Percentiles rank a stretch among this genome's conserved stretches.
phyloP scores from a whole-genome alignment of 148 eudicot species.

The Cornus controversa region DNA sequence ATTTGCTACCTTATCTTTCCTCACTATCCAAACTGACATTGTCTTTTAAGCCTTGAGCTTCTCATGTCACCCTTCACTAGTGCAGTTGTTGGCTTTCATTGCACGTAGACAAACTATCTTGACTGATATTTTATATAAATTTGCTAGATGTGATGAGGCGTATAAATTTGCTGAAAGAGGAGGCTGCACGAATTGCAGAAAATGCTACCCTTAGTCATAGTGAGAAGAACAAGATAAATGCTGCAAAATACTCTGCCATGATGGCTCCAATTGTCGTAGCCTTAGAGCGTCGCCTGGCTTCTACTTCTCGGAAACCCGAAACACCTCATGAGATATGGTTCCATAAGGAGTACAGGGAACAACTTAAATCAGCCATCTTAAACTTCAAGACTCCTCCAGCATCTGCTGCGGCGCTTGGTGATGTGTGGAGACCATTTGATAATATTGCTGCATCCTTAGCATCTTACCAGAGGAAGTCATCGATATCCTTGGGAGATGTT shows the following conservation, averaged over 20 bases:
- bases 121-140: conserved; percentile 3
- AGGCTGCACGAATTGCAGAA: conserved; percentile 81
- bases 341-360: conserved; percentile 73
- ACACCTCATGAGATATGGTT: conserved; percentile 98
- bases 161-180: conserved; percentile 90
- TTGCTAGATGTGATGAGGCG: conserved; percentile 86
- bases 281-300: conserved; percentile 90
- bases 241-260: conserved; percentile 97
- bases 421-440: conserved; percentile 95
- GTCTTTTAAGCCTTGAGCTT: background rate
- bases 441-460: conserved; percentile 82
- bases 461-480: conserved; percentile 87
- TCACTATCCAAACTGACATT: background rate
- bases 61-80: background rate
- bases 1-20: background rate
- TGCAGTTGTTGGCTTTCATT: conserved; percentile 14
- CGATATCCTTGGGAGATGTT: conserved; percentile 76
- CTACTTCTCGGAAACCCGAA: conserved; percentile 79
- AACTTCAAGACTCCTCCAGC: conserved; percentile 76
- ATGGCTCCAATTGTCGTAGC: conserved; percentile 96
- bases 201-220: conserved; percentile 75
- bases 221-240: conserved; percentile 89
- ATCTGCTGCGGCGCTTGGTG: conserved; percentile 74
- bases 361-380: conserved; percentile 61
- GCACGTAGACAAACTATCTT: background rate